Evolutionary conservation across 2,329 filamentous ascomycete species (phyloP), one percentile per base, ranked within the genome.

Genomic region (Parasarocladium wereldwijsianum): DNA sequence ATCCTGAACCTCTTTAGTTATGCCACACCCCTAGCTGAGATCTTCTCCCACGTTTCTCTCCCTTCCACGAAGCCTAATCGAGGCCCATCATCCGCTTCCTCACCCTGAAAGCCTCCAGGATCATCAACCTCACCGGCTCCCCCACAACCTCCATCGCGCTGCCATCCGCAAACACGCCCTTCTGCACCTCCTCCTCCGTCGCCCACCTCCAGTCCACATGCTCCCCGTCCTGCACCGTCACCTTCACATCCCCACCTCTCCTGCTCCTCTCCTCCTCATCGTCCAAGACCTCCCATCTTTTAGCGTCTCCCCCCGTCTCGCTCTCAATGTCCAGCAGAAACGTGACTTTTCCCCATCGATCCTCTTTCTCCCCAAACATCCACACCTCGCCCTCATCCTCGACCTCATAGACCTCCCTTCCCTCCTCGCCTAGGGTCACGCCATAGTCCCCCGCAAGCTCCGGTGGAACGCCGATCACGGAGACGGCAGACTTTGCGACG

Each of bases 131-230:
- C 4, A 30, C 28, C 19, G 18, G 11, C 7, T 30, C 28, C 11
- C 28, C 24, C 17, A 30, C 28, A 24, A 30, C 23, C 5, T 24
- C 28, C 10, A 30, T 30, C 20, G 17, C 15, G 8, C 13, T 21
- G 7, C 10, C 28, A 12, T 24, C 10, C 5, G 14, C 28, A 13
- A 30, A 30, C 15, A 12, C 5, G 5, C 20, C 13, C 12, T 17
- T 17, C 20, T 4, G 6, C 7, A 32, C 29, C 17, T 32, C 29
- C n/a, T 26, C 29, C 24, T 32, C 22, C 8, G 29, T 32, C 29
- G 20, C 29, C 29, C 29, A 32, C n/a, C 22, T 8, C 18, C 20
- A 26, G 13, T 32, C 29, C 12, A 32, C 29, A 26, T 32, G 29
- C 29, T 32, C 29, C 6, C 26, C 29, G 5, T 12, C 16, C 17